A percentile compares a stretch with the other conserved stretches of the same genome.
These are phyloP conservation scores for Tephrocybe sp. DNA, from an alignment of 768 basidiomycete species.

Conservation along the genomic window DNA sequence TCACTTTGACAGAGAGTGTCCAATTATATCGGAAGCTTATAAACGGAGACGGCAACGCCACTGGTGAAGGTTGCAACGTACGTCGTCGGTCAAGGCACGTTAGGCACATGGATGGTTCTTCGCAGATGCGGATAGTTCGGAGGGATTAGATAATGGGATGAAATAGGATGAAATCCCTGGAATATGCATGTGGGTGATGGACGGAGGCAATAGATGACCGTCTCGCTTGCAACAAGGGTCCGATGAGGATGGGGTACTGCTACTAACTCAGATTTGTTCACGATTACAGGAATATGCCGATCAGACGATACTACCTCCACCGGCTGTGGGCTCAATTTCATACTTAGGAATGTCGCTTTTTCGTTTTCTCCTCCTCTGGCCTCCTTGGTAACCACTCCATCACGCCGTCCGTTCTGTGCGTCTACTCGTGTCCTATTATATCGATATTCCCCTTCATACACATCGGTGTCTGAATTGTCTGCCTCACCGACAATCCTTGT, in stretches of 20 bases:
- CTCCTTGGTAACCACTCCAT: constrained; percentile 50
- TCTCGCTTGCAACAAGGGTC: constrained; percentile 36
- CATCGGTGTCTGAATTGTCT: constrained; percentile 29
- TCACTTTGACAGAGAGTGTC: constrained; percentile 11
- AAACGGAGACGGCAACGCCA: constrained; percentile 20
- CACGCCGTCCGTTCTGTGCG: constrained; percentile 31
- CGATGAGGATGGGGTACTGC: constrained; percentile 36
- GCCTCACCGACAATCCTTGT: constrained; percentile 26
- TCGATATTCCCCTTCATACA: constrained; percentile 31
- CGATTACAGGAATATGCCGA: constrained; percentile 34
- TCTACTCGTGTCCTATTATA: constrained; percentile 34
- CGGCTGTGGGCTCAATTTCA: constrained; percentile 21
- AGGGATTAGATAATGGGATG: constrained; percentile 10
- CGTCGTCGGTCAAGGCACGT: constrained; percentile 9
- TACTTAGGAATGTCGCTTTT: constrained; percentile 29
- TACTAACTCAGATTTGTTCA: constrained; percentile 21
- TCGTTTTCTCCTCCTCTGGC: constrained; percentile 29
- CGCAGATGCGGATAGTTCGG: constrained; percentile 15
- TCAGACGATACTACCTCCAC: constrained; percentile 27
- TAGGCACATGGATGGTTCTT: constrained; percentile 21
- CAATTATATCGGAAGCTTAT: constrained; percentile 21
- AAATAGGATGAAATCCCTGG: not conserved
- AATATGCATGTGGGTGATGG: constrained; percentile 18
- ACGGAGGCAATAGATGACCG: constrained; percentile 35
- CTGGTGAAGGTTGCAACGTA: constrained; percentile 18